A percentile compares a stretch with the other conserved stretches of the same genome.
phyloP scores from a whole-genome alignment of 371 early-diverging fungal genomes.

The Funneliformis caledonium region DNA sequence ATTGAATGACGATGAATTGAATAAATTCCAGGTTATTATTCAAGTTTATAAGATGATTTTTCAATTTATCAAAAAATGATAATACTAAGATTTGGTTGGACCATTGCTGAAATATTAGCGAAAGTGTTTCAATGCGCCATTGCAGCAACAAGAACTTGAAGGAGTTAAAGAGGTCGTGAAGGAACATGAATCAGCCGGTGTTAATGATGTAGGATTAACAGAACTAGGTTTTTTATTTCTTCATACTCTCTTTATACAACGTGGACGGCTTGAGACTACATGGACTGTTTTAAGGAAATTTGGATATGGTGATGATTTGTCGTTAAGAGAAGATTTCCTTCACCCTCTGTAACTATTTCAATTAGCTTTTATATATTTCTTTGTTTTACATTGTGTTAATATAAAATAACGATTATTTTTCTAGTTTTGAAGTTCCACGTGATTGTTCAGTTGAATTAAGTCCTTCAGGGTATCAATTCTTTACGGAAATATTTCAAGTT shows the following conservation, averaged over 20 bases:
- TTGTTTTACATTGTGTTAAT: background rate
- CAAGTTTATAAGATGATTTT: background rate
- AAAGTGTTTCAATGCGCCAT: conserved; percentile 93
- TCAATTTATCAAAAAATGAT: background rate
- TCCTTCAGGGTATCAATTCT: conserved; percentile 92
- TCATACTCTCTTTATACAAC: conserved; percentile 93
- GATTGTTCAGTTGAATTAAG: conserved; percentile 94
- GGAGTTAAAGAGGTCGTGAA: conserved; percentile 93
- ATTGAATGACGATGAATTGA: conserved; percentile 93
- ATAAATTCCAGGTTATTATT: conserved; percentile 87
- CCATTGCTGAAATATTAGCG: conserved; percentile 53
- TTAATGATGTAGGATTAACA: conserved; percentile 83
- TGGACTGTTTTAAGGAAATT: conserved; percentile 96
- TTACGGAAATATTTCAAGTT: conserved; percentile 90
- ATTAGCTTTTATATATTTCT: background rate
- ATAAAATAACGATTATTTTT: conserved; percentile 17
- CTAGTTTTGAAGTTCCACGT: conserved; percentile 81
- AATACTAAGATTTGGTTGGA: background rate
- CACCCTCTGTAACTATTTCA: conserved; percentile 67
- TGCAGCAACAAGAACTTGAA: conserved; percentile 92
- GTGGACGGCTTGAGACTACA: conserved; percentile 95
- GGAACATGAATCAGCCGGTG: conserved; percentile 87
- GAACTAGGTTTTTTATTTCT: conserved; percentile 89
- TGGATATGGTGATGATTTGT: conserved; percentile 94
- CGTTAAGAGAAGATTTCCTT: conserved; percentile 87